phyloP scores from a whole-genome alignment of 2,329 filamentous ascomycete genomes.

The Aspergillus sp. region DNA sequence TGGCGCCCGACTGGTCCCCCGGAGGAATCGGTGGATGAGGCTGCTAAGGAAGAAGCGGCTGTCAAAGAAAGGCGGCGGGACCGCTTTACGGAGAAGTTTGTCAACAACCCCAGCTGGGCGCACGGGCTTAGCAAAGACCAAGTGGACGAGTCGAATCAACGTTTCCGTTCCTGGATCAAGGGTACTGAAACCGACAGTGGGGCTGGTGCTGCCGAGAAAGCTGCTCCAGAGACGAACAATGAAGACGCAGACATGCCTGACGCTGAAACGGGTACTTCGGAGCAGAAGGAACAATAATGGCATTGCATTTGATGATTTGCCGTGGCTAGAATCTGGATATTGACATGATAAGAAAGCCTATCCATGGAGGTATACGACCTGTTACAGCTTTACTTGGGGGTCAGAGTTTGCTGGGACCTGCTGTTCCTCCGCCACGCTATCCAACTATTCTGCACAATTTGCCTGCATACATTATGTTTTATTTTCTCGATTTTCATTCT shows the following conservation, averaged over 20 bases:
- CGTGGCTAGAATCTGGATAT: no score
- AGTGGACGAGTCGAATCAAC: constrained; percentile 44
- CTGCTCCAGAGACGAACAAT: constrained; percentile 12
- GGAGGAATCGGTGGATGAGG: constrained; percentile 26
- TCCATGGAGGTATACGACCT: no score
- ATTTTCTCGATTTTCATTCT: no score
- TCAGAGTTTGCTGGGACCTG: no score
- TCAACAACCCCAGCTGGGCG: constrained; percentile 50
- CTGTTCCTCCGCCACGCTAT: no score
- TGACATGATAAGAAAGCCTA: neutral
- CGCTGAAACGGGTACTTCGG: constrained; percentile 17
- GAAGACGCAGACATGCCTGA: constrained; percentile 34
- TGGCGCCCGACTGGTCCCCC: constrained; percentile 42
- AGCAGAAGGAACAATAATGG: constrained; percentile 15
- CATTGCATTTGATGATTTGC: neutral
- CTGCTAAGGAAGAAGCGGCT: constrained; percentile 29
- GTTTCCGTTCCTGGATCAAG: constrained; percentile 45
- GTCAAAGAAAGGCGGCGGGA: constrained; percentile 41
- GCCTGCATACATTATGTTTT: no score
- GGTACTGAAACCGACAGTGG: constrained; percentile 20
- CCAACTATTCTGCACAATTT: no score
- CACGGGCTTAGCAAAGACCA: constrained; percentile 46
- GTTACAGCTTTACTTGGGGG: no score
- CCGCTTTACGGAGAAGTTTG: constrained; percentile 48
- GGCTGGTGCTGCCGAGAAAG: constrained; percentile 11